Evolutionary conservation across 371 early-diverging fungal genomes (phyloP), one percentile per base, ranked within the genome.

Genomic region (Pancytospora philotis): DNA sequence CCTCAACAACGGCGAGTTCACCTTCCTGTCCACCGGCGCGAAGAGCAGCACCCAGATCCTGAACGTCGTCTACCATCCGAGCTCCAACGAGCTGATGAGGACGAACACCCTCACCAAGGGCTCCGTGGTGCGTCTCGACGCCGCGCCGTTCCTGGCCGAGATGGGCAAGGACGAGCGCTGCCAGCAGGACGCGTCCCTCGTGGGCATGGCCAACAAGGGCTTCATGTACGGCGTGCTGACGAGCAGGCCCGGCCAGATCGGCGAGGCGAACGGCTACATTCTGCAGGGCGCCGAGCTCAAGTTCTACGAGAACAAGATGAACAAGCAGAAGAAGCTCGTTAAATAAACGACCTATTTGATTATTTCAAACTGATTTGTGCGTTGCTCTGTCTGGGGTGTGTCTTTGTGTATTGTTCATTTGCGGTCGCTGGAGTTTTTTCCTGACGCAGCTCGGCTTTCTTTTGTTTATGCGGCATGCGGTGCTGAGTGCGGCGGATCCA

Each of bases 31-130:
- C 39, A 2, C 55, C 2, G 30, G n/a, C 8, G 34, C 25, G 10
- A 36, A 58, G 1, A 34, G 31, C 2, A 53, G 55, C 3, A 86
- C 91, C 74, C 89, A 93, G 85, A 88, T 93, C 79, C 84, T 91
- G 80, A 85, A 87, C 73, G 99, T 98, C 76, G 89, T 90, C 71
- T 97, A 97, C 89, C 97, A 98, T 85, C 89, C 97, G 76, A 89
- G 92, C 84, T 93, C 91, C 90, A 98, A 97, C 89, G 98, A 98
- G 85, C 86, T 97, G 80, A 93, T 97, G 83, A 91, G 99, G 82
- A 97, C 98, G 83, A 95, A 95, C 87, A 97, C 98, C 70, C 86
- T 98, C 59, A 97, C 96, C 66, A 97, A 97, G 88, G 88, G 90
- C 36, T 87, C 90, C 80, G 89, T 98, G 76, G 87, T 98, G 71